Evolutionary conservation across 1,284 basidiomycete genomes (phyloP), one percentile per base, ranked within the genome.

Genomic region (Irpex rosettiformis): DNA sequence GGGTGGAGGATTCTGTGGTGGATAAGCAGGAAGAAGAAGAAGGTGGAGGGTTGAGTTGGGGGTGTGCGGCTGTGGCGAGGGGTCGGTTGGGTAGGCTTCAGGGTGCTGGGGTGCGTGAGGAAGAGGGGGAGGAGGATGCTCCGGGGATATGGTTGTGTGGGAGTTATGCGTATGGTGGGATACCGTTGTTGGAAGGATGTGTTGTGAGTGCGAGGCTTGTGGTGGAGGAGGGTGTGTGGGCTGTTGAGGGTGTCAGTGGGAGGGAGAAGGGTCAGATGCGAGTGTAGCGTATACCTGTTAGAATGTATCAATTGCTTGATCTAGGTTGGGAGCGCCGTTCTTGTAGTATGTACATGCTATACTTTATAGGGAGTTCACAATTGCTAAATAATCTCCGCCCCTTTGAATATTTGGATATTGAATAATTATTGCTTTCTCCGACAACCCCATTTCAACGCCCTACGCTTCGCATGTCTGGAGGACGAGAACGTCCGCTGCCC

Each of bases 151-250:
- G 85, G 84, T 70, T 85, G 45, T 83, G 81, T 65, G 81, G 85
- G 11, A 77, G 81, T 40, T 85, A 82, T 69, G 83, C 80, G 22
- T 75, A 80, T 65, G 67, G 73, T 30, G 85, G 86, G 1, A 85
- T 88, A 24, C 86, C 85, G 10, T 67, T 88, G 55, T 68, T 88
- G 58, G 86, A 88, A 64, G 85, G 85, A 6, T 88, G 86, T 67
- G 84, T 86, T 3, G 76, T 78, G 40, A 86, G 85, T 63, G 84
- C 83, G 27, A 73, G 75, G 66, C 78, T 77, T 57, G 79, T 85
- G 4, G 81, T 83, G 3, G 78, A 84, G 60, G 70, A 78, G 59
- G 81, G 71, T 1, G 57, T 72, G 73, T 59, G 70, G 58, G 56
- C 27, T 24, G 60, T 61, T 33, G 71, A 72, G 57, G 69, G 71